Base-by-base conservation (phyloP, 331 rosid species). In the Pyrus hybrid region DNA sequence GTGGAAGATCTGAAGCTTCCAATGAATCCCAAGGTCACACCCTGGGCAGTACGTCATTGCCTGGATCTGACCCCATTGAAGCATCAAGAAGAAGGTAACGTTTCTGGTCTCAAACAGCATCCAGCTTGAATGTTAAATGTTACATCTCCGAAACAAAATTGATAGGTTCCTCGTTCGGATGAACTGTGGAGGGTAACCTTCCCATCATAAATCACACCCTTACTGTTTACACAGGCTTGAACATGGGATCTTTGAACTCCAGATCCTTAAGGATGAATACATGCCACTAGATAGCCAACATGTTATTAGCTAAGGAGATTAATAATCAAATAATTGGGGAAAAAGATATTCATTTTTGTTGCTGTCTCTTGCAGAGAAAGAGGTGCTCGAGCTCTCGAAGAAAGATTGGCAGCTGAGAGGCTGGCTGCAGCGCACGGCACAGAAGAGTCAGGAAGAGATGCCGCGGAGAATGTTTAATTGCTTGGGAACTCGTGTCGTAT, bases 331-430 rank as follows among this genome's bases (percentile, higher is more conserved):
- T 41, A 10, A 18, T 14, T n/a, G 8, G 25, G 75, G 56, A 80
- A 47, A 76, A 76, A 63, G 74, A 58, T 72, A 17, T 28, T 67
- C 35, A 33, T 17, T 37, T 29, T 80, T 71, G 58, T 80, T 26
- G 5, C 41, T 64, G 73, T 70, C 64, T 69, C 21, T 75, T 84
- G 86, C 82, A 94, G 97, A 68, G 99, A 90, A 84, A 86, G 96
- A 82, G 97, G 99, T 62, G 99, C 99, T 68, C 86, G 99, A 72
- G 99, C 97, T 26, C 89, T 94, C 63, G 99, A 94, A 84, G 99
- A 94, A 80, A 90, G 98, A 80, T 64, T 93, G 78, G 96, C 93
- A 18, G 80, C 94, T 11, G 96, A 93, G 81, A 91, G 88, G 82
- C 77, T 93, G 84, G 96, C 87, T 58, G 83, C 89, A 73, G 79